Evolutionary conservation across 176 grass and related monocot genomes (phyloP), one percentile per base, ranked within the genome.

Genomic region (Carex scoparia): DNA sequence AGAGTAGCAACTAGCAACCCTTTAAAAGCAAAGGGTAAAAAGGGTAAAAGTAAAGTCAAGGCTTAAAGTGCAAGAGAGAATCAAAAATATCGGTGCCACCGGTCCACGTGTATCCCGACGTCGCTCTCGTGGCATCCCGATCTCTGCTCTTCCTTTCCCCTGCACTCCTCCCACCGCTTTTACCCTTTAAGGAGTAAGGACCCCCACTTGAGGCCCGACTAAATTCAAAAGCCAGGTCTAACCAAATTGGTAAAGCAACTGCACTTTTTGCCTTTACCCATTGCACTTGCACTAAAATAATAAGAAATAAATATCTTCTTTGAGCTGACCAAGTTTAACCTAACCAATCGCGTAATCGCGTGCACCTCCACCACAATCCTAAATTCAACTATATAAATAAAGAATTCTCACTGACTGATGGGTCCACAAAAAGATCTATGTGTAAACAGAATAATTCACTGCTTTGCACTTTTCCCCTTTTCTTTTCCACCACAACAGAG

Each of bases 1-100:
- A 23, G 23, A 23, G 23, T 23, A 23, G 23, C 23, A 23, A 23
- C 81, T 23, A 23, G 23, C 23, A 23, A 23, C 81, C 81, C 40
- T 66, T 3, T 3, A 66, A 69, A n/a, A 31, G 23, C 5, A 69
- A n/a, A 31, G 23, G 10, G 18, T 4, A 23, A 40, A 37, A 40
- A 40, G 38, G 38, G 4, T 40, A 0, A 40, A 40, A 40, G 38
- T 0, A 4, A 77, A 16, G 74, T 51, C 74, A 35, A 79, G 27
- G 31, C 32, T 62, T 65, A 81, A 81, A 81, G 79, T 65, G 79
- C 61, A 79, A 9, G 30, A 35, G 79, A 60, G 81, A 83, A 83
- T 83, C 81, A 83, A 69, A 83, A 83, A 69, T 83, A 83, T 83
- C 81, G 32, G 79, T 64, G 42, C 81, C 61, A 68, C 37, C 18